Conservation (phyloP, 148 eudicot genomes). For the Rheum nobile region DNA sequence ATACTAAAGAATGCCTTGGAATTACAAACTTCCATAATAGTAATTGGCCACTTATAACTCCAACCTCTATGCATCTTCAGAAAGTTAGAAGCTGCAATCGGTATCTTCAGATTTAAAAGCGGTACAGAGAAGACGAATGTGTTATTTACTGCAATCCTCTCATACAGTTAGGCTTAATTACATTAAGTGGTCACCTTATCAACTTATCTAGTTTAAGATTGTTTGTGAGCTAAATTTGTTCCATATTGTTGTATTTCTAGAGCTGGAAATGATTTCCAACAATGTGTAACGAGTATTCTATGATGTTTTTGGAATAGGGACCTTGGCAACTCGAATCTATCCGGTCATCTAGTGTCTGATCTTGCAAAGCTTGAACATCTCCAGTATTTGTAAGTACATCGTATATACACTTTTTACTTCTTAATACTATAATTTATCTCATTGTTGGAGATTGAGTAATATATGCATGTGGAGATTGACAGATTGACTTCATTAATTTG, state of each 20-base stretch:
- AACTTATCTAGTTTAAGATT: background rate
- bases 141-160: background rate
- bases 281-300: background rate
- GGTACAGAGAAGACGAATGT: background rate
- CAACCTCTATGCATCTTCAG: too few species aligned
- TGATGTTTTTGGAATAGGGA: conserved; percentile 39
- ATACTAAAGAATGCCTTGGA: background rate
- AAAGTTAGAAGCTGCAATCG: too few species aligned
- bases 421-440: background rate
- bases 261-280: too few species aligned
- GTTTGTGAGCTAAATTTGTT: background rate
- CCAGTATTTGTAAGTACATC: conserved; percentile 89
- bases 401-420: background rate
- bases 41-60: too few species aligned
- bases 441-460: background rate
- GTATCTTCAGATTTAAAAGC: background rate
- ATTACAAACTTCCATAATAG: background rate
- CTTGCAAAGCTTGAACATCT: conserved; percentile 82
- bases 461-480: background rate
- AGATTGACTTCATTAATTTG: background rate
- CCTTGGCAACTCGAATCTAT: conserved; percentile 75
- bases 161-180: background rate
- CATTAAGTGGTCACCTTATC: background rate
- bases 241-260: background rate
- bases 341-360: conserved; percentile 77